Evolutionary conservation across 2,329 filamentous ascomycete genomes (phyloP).

Genomic region (Teratosphaeria destructans): DNA sequence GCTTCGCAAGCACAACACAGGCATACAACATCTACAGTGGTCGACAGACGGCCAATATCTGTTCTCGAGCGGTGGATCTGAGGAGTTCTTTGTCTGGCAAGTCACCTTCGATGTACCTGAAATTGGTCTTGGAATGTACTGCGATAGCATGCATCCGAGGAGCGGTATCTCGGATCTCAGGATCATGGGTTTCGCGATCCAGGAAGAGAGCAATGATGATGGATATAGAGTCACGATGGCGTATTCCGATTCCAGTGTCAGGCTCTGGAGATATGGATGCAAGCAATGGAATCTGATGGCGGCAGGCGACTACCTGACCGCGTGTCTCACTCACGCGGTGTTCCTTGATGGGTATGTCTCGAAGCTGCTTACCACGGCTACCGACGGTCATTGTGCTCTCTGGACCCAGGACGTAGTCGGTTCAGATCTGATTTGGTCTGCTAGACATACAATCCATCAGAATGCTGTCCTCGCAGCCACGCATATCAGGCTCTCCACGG

Average conservation of each 20-base stretch:
- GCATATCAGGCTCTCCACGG: conserved; percentile 20
- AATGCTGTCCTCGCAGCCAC: conserved; percentile 60
- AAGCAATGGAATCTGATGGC: conserved; percentile 26
- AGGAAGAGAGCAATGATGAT: conserved; percentile 5
- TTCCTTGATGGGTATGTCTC: neutral
- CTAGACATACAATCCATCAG: conserved; percentile 55
- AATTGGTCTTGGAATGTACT: conserved; percentile 42
- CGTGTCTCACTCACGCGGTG: conserved; percentile 55
- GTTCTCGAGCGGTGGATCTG: conserved; percentile 76
- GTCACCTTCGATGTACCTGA: conserved; percentile 43
- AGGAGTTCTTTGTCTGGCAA: conserved; percentile 84
- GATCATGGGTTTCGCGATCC: conserved; percentile 64
- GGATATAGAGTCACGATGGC: conserved; percentile 57
- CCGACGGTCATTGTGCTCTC: conserved; percentile 62
- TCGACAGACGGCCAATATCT: conserved; percentile 55
- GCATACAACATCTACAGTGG: conserved; percentile 74
- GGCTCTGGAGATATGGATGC: conserved; percentile 31
- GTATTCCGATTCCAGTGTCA: conserved; percentile 75
- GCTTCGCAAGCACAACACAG: conserved; percentile 68
- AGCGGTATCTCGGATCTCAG: conserved; percentile 56
- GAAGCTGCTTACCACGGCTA: conserved; percentile 37
- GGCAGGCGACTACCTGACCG: conserved; percentile 36
- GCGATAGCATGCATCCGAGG: conserved; percentile 41
- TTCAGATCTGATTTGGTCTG: conserved; percentile 24
- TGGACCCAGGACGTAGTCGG: neutral